Evolutionary conservation across 305 asterid genomes (phyloP).

Genomic region (Andrographis paniculata): DNA sequence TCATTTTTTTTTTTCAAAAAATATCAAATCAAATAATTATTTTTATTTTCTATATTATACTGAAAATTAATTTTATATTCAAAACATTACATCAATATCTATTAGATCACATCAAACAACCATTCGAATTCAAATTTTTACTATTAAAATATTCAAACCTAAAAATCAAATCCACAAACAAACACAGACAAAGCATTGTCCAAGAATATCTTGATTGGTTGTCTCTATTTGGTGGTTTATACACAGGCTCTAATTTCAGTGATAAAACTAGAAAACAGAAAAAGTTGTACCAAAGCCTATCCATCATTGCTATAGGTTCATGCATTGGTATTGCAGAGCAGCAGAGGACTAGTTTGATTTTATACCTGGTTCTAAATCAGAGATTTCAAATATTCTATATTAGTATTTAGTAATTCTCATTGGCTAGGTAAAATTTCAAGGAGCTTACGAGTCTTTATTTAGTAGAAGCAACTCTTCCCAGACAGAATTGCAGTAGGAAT

Average conservation of each 20-base stretch:
- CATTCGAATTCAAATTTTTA: too few relatives aligned
- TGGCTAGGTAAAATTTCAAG: conserved; percentile 15
- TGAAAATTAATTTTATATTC: too few relatives aligned
- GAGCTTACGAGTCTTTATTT: conserved; percentile 49
- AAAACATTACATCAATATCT: too few relatives aligned
- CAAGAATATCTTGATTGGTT: too few relatives aligned
- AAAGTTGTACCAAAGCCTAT: background rate
- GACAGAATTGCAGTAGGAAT: conserved; percentile 72
- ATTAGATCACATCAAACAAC: too few relatives aligned
- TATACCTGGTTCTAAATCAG: background rate
- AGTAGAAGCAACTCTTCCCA: conserved; percentile 85
- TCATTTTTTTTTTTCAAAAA: too few relatives aligned
- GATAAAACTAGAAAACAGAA: background rate
- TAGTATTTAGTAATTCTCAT: background rate
- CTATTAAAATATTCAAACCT: too few relatives aligned
- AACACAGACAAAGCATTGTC: too few relatives aligned
- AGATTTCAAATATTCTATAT: background rate
- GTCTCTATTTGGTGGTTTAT: too few relatives aligned
- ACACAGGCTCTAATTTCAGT: background rate
- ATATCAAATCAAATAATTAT: too few relatives aligned
- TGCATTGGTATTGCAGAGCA: background rate
- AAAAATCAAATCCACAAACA: too few relatives aligned
- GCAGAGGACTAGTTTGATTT: background rate
- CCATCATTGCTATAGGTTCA: background rate
- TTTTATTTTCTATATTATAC: too few relatives aligned